These are phyloP conservation scores for Globisporangium yorkense DNA, from an alignment of 352 stramenopile species.

Conservation along the genomic window DNA sequence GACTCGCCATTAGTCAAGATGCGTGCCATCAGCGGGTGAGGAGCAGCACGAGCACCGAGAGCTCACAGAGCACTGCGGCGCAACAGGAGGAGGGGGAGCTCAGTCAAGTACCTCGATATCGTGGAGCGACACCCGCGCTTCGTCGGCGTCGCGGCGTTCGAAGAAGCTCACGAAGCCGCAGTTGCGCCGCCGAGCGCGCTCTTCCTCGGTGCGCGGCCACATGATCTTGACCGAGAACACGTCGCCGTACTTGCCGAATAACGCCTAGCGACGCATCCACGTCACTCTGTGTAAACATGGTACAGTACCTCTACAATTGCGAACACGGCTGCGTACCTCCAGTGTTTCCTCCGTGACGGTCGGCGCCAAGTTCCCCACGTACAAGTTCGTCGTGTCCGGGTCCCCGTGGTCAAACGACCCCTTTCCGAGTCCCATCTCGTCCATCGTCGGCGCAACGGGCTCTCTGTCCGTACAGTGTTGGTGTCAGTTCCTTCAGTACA, in stretches of 20 bases:
- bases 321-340: constrained; percentile 22
- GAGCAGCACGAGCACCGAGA: background rate
- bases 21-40: background rate
- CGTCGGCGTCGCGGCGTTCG: constrained; percentile 70
- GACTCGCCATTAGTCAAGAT: constrained; percentile 5
- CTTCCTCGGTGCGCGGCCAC: constrained; percentile 95
- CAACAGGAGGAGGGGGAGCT: background rate
- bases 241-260: constrained; percentile 89
- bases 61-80: too few species aligned
- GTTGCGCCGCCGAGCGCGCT: constrained; percentile 86
- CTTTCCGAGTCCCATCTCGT: constrained; percentile 22
- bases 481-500: too few species aligned
- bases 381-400: constrained; percentile 90
- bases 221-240: constrained; percentile 98
- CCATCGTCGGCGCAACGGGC: constrained; percentile 3
- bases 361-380: constrained; percentile 92
- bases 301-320: background rate
- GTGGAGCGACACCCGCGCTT: constrained; percentile 62
- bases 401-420: constrained; percentile 85
- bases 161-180: constrained; percentile 96
- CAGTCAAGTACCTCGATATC: constrained; percentile 54
- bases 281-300: background rate
- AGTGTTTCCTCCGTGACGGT: constrained; percentile 91
- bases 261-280: constrained; percentile 20
- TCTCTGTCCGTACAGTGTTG: constrained; percentile 8